phyloP scores from a whole-genome alignment of 257 asterid species.

The Fraxinus cuspidata region DNA sequence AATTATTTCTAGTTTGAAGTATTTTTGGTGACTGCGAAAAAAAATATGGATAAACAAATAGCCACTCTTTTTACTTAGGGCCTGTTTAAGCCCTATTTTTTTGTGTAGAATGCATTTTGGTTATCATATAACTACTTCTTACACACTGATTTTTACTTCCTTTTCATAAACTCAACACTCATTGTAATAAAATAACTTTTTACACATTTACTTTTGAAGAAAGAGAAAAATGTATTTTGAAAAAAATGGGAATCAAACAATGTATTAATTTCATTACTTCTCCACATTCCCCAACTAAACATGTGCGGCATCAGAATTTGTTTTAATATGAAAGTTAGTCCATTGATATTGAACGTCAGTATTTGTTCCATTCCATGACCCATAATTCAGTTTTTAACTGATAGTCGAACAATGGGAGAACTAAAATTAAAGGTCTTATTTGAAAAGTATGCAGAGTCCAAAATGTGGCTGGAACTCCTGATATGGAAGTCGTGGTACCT shows the following conservation, averaged over 20 bases:
- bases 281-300: neutral
- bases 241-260: no score
- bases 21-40: neutral
- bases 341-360: neutral
- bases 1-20: neutral
- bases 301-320: neutral
- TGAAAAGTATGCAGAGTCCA: neutral
- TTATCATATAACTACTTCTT: no score
- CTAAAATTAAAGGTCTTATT: neutral
- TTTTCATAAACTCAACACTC: no score
- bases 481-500: neutral
- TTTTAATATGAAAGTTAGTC: neutral
- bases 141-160: no score
- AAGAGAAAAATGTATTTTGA: no score
- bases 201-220: no score
- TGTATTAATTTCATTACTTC: neutral
- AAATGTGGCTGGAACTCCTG: neutral
- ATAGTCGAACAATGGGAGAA: neutral
- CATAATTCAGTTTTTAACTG: neutral
- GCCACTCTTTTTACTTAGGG: neutral
- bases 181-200: no score
- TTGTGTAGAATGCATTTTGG: no score
- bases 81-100: no score
- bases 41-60: no score
- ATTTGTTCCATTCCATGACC: neutral